Evolutionary conservation across 2,329 filamentous ascomycete genomes (phyloP), one percentile per base, ranked within the genome.

Genomic region (Colletotrichum sp.): DNA sequence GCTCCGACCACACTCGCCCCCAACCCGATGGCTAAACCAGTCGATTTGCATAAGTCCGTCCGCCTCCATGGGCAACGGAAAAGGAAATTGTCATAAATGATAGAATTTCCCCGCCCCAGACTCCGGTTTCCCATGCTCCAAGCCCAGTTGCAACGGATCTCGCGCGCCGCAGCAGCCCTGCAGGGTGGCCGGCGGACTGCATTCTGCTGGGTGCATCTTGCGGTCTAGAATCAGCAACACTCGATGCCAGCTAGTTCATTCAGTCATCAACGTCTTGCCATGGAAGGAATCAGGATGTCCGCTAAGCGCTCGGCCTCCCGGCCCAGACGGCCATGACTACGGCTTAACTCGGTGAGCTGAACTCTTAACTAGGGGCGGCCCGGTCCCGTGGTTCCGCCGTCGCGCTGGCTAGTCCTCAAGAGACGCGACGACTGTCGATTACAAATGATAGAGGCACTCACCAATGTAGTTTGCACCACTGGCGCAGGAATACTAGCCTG

Each of bases 331-430:
- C 69, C 69, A 67, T n/a, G 12, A 28, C 8, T 4, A 39, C 68
- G 72, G 26, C 21, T 39, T 36, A n/a, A 60, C 2, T 59, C 16
- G 30, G 18, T 7, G 3, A 18, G 30, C 60, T 52, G 12, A 16
- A 55, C 7, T 18, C 6, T 16, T 72, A 13, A 24, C 69, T 75
- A 75, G 72, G 72, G 62, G 55, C 72, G 72, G 72, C 69, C 72
- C 72, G 72, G 72, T 59, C 72, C 69, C 59, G 39, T 30, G 21
- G 30, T 72, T 68, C 69, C 55, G 69, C 16, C 24, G 36, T 24
- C 57, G 62, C 30, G 36, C 34, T 65, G 24, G 24, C n/a, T 36
- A 63, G n/a, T 21, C 13, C 30, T 24, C 7, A 32, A n/a, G 16
- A 32, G 57, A 60, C 57, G 26, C 57, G 57, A 32, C 13, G 30